Evolutionary conservation across 768 basidiomycete species (phyloP).

Genomic region (Neoboletus brunneissimus): DNA sequence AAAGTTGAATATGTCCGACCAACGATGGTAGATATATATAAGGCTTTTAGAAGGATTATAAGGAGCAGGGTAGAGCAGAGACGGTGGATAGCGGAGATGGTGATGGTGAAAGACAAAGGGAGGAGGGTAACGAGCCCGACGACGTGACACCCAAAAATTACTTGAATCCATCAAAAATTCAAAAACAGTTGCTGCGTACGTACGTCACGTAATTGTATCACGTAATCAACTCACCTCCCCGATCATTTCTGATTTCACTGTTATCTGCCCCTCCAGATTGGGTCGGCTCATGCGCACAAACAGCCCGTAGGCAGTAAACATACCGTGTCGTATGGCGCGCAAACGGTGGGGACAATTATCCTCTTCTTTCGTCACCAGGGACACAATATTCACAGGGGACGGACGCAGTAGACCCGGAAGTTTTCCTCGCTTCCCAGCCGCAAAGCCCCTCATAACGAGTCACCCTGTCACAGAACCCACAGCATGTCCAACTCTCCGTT

Average conservation of each 20-base stretch:
- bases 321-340: neutral
- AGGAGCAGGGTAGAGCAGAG: conserved; percentile 9
- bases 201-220: conserved; percentile 29
- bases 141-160: conserved; percentile 32
- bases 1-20: conserved; percentile 23
- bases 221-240: conserved; percentile 24
- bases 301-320: neutral
- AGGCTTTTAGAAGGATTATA: conserved; percentile 15
- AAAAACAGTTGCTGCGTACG: conserved; percentile 33
- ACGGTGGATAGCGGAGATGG: conserved; percentile 19
- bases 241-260: conserved; percentile 21
- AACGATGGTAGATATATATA: conserved; percentile 26
- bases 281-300: neutral
- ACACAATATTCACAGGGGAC: neutral
- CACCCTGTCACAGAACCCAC: conserved; percentile 1
- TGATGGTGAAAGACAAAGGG: conserved; percentile 31
- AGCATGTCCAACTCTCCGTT: neutral
- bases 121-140: conserved; percentile 23
- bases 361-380: neutral
- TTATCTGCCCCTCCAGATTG: conserved; percentile 11
- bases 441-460: conserved; percentile 2
- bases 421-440: conserved; percentile 6
- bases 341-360: neutral
- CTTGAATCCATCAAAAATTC: conserved; percentile 33
- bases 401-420: conserved; percentile 1